Conservation (phyloP, 495 filamentous ascomycete genomes). For the Astrothelium subdiscretum region DNA sequence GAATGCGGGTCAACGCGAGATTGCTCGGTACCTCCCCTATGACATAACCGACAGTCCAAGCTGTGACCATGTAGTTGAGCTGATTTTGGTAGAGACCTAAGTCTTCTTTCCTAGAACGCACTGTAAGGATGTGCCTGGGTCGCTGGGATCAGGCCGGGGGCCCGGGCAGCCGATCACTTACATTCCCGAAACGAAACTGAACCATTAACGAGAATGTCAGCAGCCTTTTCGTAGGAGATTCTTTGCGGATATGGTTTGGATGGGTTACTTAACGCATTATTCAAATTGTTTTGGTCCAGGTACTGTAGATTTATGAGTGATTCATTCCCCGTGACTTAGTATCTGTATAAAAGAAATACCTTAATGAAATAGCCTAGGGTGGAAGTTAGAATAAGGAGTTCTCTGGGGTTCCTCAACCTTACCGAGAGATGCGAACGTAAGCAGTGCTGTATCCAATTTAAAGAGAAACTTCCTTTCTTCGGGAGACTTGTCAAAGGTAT, state of each 20-base stretch:
- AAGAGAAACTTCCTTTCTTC: conserved; percentile 49
- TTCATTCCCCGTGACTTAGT: too few relatives aligned
- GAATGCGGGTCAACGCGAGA: conserved; percentile 42
- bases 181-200: conserved; percentile 39
- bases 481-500: conserved; percentile 49
- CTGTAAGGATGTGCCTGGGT: too few relatives aligned
- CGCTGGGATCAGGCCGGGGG: too few relatives aligned
- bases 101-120: conserved; percentile 22
- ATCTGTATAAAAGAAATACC: too few relatives aligned
- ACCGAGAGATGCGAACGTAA: conserved; percentile 45
- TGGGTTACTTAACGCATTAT: too few relatives aligned
- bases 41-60: conserved; percentile 54
- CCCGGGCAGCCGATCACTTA: conserved; percentile 20
- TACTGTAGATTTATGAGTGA: too few relatives aligned
- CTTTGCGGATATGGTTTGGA: too few relatives aligned
- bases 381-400: conserved; percentile 14
- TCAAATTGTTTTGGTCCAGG: conserved; percentile 47
- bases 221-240: too few relatives aligned
- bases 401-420: neutral
- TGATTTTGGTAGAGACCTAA: conserved; percentile 16
- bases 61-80: conserved; percentile 28
- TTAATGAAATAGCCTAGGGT: conserved; percentile 49
- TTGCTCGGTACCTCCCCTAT: conserved; percentile 52
- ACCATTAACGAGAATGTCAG: too few relatives aligned
- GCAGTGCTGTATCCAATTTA: conserved; percentile 45